Conservation (phyloP, 345 rosid genomes). For the Pugionium dolabratum region DNA sequence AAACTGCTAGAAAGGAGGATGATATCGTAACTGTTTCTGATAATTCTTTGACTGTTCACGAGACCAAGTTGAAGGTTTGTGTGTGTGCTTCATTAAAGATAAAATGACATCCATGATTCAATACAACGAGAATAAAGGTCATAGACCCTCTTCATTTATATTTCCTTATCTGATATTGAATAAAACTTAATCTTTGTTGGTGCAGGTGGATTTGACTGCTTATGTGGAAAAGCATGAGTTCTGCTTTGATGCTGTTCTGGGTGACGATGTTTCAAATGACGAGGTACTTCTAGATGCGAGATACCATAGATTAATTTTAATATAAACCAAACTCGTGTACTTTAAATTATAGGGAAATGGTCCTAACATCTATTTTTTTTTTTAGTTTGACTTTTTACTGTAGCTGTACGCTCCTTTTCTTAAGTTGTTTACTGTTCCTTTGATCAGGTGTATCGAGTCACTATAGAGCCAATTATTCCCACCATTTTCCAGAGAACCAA, state of each 20-base stretch:
- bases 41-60: conserved; percentile 79
- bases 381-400: conserved; percentile 7
- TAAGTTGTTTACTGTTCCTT: background rate
- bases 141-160: conserved; percentile 21
- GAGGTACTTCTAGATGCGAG: conserved; percentile 54
- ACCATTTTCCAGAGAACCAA: conserved; percentile 87
- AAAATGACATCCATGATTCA: conserved; percentile 33
- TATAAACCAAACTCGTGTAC: conserved; percentile 4
- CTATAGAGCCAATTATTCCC: conserved; percentile 96
- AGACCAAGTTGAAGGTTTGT: conserved; percentile 93
- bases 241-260: conserved; percentile 97
- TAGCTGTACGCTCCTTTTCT: conserved; percentile 1
- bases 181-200: conserved; percentile 39
- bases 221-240: conserved; percentile 97
- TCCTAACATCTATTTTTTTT: background rate
- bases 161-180: conserved; percentile 30
- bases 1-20: conserved; percentile 83
- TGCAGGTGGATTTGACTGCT: conserved; percentile 99
- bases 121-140: conserved; percentile 29
- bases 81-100: conserved; percentile 25
- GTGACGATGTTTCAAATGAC: conserved; percentile 77
- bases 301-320: conserved; percentile 12
- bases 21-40: conserved; percentile 78
- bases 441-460: conserved; percentile 76
- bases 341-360: background rate